Percentiles rank a stretch among this genome's conserved stretches.
Conservation (phyloP, 2,329 filamentous ascomycete species). For the Hypoxylon sp. region DNA sequence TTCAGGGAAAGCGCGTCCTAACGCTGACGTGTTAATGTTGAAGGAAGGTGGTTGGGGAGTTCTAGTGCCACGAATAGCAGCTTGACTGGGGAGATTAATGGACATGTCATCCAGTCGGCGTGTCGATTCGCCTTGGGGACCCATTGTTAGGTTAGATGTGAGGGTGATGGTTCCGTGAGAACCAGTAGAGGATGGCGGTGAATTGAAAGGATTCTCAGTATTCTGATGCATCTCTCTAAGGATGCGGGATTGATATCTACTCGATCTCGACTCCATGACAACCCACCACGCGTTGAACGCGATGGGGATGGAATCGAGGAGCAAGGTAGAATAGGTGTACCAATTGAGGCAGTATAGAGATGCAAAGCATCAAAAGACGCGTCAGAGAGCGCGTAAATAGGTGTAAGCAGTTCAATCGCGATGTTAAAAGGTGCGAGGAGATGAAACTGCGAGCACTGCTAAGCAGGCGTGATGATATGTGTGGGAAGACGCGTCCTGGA, state of each 20-base stretch:
- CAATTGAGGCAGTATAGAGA: constrained; percentile 31
- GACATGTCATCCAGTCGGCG: constrained; percentile 66
- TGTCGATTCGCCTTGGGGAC: constrained; percentile 69
- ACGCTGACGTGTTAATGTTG: constrained; percentile 57
- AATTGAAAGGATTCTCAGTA: constrained; percentile 70
- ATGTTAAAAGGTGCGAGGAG: constrained; percentile 16
- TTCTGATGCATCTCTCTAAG: constrained; percentile 56
- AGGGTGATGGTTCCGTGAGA: constrained; percentile 71
- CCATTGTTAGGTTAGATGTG: constrained; percentile 68
- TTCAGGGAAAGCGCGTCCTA: constrained; percentile 67
- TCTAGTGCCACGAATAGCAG: constrained; percentile 38
- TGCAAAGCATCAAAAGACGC: constrained; percentile 37
- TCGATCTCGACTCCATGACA: constrained; percentile 51
- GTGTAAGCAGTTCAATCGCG: constrained; percentile 13
- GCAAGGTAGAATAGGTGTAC: constrained; percentile 22
- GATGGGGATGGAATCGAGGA: constrained; percentile 44
- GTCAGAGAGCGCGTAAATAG: constrained; percentile 24
- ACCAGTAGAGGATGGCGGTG: constrained; percentile 71
- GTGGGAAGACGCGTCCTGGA: constrained; percentile 42
- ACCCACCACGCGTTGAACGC: constrained; percentile 44
- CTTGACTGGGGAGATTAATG: constrained; percentile 45
- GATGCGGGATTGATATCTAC: constrained; percentile 54
- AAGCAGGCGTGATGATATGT: constrained; percentile 24
- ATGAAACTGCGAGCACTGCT: constrained; percentile 27
- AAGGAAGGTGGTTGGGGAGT: constrained; percentile 45